phyloP scores from a whole-genome alignment of 139 green algal genomes.

The Zygnema circumcarinatum region DNA sequence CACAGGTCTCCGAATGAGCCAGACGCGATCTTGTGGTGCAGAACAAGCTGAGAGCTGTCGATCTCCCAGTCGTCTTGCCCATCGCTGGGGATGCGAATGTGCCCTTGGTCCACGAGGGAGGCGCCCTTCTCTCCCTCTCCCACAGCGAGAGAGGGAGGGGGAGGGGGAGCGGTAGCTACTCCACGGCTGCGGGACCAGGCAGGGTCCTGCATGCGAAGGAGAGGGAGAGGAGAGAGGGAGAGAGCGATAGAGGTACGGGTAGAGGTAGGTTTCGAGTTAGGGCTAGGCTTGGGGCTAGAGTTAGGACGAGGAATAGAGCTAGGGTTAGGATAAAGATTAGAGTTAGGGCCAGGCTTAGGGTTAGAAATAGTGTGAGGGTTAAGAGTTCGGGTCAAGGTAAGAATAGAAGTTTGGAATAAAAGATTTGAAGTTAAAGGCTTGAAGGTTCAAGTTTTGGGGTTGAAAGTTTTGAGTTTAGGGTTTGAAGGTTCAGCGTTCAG shows the following conservation, averaged over 20 bases:
- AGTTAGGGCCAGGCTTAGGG: too few relatives aligned
- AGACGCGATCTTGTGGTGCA: conserved; percentile 85
- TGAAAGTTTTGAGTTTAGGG: too few relatives aligned
- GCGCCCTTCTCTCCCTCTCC: not conserved
- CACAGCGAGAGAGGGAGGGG: not conserved
- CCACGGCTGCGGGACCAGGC: conserved; percentile 15
- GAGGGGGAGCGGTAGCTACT: not conserved
- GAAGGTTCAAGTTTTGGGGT: too few relatives aligned
- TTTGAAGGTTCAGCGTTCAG: too few relatives aligned
- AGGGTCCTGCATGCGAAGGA: conserved; percentile 3
- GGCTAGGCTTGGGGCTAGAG: too few relatives aligned
- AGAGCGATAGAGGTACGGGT: conserved; percentile 6
- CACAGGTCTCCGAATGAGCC: conserved; percentile 97
- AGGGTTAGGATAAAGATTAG: too few relatives aligned
- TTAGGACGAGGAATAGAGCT: too few relatives aligned
- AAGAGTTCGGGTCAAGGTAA: too few relatives aligned
- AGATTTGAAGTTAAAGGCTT: too few relatives aligned
- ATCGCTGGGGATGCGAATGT: conserved; percentile 39
- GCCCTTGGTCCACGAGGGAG: not conserved
- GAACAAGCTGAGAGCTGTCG: conserved; percentile 79
- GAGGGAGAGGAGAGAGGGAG: not conserved
- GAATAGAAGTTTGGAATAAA: too few relatives aligned
- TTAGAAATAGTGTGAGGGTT: too few relatives aligned
- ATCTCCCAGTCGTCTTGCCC: conserved; percentile 94
- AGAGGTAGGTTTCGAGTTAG: too few relatives aligned